Evolutionary conservation across 306 rosid species (phyloP), one percentile per base, ranked within the genome.

Genomic region (Begonia loranthoides): DNA sequence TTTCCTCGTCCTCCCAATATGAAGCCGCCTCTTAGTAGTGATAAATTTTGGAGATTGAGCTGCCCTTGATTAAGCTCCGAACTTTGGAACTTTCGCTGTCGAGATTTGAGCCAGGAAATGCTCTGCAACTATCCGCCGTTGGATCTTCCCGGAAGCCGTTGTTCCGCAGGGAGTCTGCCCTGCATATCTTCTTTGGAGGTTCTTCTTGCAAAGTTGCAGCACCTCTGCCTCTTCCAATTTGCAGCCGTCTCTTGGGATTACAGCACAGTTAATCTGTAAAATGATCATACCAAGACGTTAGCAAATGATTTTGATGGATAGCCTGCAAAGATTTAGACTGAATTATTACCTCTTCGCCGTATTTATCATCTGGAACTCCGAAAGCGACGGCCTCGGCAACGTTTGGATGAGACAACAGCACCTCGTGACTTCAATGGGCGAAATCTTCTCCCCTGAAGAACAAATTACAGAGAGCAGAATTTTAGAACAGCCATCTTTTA

Each of bases 351-450:
- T 82, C 92, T 50, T 82, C 92, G 1, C 92, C 92, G 41, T 82
- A 82, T 53, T 82, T 82, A 12, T 57, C 69, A 59, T 82, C 80
- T 0, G 92, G 75, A 6, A 78, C 86, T 45, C 92, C 92, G 24
- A 82, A 82, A 22, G 82, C 75, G 43, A 82, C 86, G 0, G 80
- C 92, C 1, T 82, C 83, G 41, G 76, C 86, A 39, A 73, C 22
- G 14, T 75, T 78, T 2, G 86, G 76, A 58, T 78, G 80, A 9
- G 76, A 56, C 34, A 82, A 59, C 12, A 82, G 69, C 10, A 78
- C 85, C 1, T 80, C 85, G 64, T 82, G 50, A 82, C 85, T 73
- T 82, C 92, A 13, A 82, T 73, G 44, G 92, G 92, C 43, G 92
- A 82, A 75, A 82, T 82, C 56, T 82, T 82, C 65, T 82, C 92